phyloP scores from a whole-genome alignment of 2,329 filamentous ascomycete species.

The Diplodia mutila region DNA sequence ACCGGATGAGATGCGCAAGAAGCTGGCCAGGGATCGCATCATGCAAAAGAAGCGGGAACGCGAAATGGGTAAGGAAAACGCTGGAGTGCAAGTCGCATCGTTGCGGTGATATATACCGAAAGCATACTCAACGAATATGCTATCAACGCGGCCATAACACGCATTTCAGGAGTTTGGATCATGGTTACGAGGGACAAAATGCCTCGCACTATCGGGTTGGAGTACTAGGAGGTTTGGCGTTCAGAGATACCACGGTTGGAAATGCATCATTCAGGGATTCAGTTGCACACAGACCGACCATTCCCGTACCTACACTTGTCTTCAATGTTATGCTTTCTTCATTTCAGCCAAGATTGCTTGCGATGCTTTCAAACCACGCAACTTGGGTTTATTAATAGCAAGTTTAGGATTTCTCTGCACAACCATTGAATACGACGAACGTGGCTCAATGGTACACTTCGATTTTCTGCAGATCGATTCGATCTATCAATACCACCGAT shows the following conservation, averaged over 20 bases:
- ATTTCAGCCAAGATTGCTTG: not conserved
- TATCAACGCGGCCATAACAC: not conserved
- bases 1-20: constrained; percentile 12
- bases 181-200: not conserved
- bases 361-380: not conserved
- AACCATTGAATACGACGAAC: not conserved
- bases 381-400: not conserved
- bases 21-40: constrained; percentile 16
- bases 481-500: no score
- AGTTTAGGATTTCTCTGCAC: not conserved
- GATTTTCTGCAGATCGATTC: no score
- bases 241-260: constrained; percentile 13
- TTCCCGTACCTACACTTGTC: not conserved
- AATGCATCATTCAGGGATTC: not conserved
- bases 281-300: not conserved
- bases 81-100: not conserved
- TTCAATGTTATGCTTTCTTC: not conserved
- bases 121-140: no score
- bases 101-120: not conserved
- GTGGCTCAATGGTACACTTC: not conserved
- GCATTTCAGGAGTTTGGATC: not conserved
- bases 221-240: not conserved
- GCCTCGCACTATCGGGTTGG: not conserved
- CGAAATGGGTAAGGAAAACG: constrained; percentile 23
- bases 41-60: constrained; percentile 20